These are phyloP conservation scores for Lipomyces japonicus DNA, from an alignment of 805 yeast species.

Conservation along the genomic window DNA sequence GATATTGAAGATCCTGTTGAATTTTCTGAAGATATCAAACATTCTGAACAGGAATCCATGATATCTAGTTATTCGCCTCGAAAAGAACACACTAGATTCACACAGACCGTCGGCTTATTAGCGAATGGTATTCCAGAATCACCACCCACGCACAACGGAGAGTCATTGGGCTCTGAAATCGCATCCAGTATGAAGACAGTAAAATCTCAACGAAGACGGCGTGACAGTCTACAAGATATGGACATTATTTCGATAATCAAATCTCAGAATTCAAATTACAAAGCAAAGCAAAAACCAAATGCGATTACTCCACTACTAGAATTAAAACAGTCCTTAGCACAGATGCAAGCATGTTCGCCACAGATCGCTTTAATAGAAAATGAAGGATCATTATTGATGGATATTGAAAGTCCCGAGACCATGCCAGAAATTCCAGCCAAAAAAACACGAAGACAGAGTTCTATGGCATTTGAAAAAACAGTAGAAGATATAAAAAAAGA, in stretches of 20 bases:
- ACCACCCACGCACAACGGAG: neutral
- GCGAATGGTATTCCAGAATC: conserved; percentile 16
- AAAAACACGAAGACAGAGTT: too few species aligned
- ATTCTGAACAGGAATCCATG: neutral
- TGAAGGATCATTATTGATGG: too few species aligned
- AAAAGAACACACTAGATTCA: conserved; percentile 6
- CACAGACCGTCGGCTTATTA: conserved; percentile 9
- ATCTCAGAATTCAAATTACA: conserved; percentile 16
- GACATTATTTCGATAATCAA: conserved; percentile 22
- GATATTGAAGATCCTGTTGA: conserved; percentile 2
- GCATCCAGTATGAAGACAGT: neutral
- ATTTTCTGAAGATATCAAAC: neutral
- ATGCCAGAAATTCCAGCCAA: too few species aligned
- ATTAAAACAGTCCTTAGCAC: too few species aligned
- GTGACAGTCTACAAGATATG: conserved; percentile 24
- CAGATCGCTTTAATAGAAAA: too few species aligned
- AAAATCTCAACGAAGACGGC: conserved; percentile 21
- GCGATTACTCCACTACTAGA: neutral
- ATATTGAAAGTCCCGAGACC: too few species aligned
- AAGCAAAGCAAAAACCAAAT: conserved; percentile 2
- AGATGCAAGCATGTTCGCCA: too few species aligned
- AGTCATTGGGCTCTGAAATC: neutral
- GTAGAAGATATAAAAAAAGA: too few species aligned
- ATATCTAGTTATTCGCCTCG: conserved; percentile 4
- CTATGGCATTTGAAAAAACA: too few species aligned